Base-by-base conservation (phyloP, 805 yeast species). In the Sugiyamaella qingdaonensis region DNA sequence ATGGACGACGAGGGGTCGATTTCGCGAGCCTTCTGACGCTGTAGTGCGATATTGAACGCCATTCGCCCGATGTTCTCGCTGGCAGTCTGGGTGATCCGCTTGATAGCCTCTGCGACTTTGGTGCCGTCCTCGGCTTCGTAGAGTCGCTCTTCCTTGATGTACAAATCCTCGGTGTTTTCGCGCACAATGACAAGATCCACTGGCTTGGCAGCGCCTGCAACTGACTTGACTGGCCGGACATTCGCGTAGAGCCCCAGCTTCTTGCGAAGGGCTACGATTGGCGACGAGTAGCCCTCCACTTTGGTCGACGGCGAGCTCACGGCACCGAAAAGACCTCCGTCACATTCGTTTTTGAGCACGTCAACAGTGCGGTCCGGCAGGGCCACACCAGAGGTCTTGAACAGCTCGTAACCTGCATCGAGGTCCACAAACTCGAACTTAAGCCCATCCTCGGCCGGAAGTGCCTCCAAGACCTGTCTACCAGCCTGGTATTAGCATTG, bases 181-280 rank as follows among this genome's bases (percentile, higher is more conserved):
- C 99, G 87, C 36, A 94, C 99, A 70, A 94, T 94, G 31, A 94
- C 96, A 89, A 94, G 85, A 71, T 94, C 99, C 48, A 91, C 96
- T 35, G 95, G 91, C 72, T 89, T 83, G 61, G 88, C 91, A 51
- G 82, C 77, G 51, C 91, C 92, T 39, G 80, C 84, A 37, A 91
- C 97, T 49, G 94, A 85, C 74, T 94, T 94, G 62, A 94, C 98
- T 2, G 99, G 99, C 71, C 99, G 86, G 49, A 94, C 97, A 64
- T 94, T 94, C 63, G 99, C 99, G 70, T 87, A 94, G 51, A 94
- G 77, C 8, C 96, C 97, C 72, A 94, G 68, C 72, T 87, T 88
- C 81, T 92, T 94, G 77, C 99, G 86, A 67, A 94, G 78, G n/a
- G 98, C 98, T 52, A 94, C 99, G 70, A 94, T 92, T 62, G 99